Conservation (phyloP, 2,329 filamentous ascomycete genomes). For the Xylogone sp. region DNA sequence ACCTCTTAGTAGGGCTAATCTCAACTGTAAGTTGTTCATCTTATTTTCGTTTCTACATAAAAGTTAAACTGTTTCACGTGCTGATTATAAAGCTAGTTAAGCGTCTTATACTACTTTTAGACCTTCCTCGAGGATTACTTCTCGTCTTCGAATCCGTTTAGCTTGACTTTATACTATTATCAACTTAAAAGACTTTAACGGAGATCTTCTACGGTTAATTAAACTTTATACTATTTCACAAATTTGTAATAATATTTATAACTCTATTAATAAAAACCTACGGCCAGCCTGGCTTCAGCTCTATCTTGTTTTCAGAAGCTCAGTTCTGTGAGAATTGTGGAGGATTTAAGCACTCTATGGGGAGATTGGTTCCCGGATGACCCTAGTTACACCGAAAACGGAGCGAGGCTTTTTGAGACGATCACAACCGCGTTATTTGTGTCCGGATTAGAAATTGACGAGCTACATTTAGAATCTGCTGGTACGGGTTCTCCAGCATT, state of each 20-base stretch:
- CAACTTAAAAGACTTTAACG: constrained; percentile 7
- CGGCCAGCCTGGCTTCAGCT: too few species aligned
- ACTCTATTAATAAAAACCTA: constrained; percentile 5
- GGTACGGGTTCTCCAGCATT: too few species aligned
- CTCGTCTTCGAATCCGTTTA: constrained; percentile 1
- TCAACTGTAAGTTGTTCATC: constrained; percentile 2
- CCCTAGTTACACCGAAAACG: too few species aligned
- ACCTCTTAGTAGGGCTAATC: constrained; percentile 2
- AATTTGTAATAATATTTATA: constrained; percentile 7
- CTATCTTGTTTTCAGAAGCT: too few species aligned
- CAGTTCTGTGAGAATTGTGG: too few species aligned
- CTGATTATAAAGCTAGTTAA: constrained; percentile 4
- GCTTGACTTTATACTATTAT: constrained; percentile 6
- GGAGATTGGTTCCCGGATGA: too few species aligned
- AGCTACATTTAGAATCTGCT: too few species aligned
- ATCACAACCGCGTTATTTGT: too few species aligned
- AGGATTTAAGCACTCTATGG: too few species aligned
- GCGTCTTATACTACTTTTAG: not conserved
- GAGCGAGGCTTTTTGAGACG: too few species aligned
- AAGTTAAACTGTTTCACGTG: constrained; percentile 4
- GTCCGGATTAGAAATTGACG: too few species aligned
- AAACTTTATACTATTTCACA: constrained; percentile 5
- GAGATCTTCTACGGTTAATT: constrained; percentile 5
- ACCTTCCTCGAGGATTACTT: not conserved
- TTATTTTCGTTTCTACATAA: constrained; percentile 5